Base-by-base conservation (phyloP, 2,329 filamentous ascomycete species). In the Tricladium varicosporioides region DNA sequence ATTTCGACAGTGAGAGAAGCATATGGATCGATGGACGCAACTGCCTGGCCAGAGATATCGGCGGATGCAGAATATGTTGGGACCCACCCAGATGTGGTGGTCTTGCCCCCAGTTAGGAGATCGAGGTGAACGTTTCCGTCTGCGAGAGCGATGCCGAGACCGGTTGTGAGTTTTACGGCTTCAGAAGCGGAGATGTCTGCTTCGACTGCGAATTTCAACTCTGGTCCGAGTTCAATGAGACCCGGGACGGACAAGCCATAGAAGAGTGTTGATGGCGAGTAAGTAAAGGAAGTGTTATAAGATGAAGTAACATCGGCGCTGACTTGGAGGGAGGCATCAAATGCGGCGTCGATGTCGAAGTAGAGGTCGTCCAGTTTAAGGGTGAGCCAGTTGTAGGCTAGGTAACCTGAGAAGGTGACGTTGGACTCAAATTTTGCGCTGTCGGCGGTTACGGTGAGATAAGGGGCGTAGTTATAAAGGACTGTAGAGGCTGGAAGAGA, bases 321-420 rank as follows among this genome's bases (percentile, higher is more conserved):
- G 19, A 79, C 51, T 15, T 62, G 71, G 2, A 78, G 59, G 33
- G 72, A 67, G 2, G 73, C 71, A 14, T 67, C 68, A 52, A 77
- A 68, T 18, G 64, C 62, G 18, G 74, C 69, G 52, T 76, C 74
- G 58, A 78, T 69, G 58, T 78, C 75, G 46, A 78, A 74, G 63
- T 72, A 74, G 5, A 78, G 68, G 22, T 67, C 63, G 45, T 74
- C 62, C 5, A 75, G 62, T 43, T 68, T 64, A 43, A 67, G 65
- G n/a, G 59, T 58, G 48, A 68, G 64, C 59, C 76, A 72, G 59
- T 71, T 72, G 65, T 75, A 77, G 49, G 69, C 67, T n/a, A 78
- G 67, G 56, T 73, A 71, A 33, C 75, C 76, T 1, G 75, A 76
- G 46, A 78, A 72, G 13, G 72, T 73, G 42, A 75, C 66, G 15